Percentiles rank a stretch among this genome's conserved stretches.
These are phyloP conservation scores for Starmera quercuum DNA, from an alignment of 805 yeast species.

Conservation along the genomic window DNA sequence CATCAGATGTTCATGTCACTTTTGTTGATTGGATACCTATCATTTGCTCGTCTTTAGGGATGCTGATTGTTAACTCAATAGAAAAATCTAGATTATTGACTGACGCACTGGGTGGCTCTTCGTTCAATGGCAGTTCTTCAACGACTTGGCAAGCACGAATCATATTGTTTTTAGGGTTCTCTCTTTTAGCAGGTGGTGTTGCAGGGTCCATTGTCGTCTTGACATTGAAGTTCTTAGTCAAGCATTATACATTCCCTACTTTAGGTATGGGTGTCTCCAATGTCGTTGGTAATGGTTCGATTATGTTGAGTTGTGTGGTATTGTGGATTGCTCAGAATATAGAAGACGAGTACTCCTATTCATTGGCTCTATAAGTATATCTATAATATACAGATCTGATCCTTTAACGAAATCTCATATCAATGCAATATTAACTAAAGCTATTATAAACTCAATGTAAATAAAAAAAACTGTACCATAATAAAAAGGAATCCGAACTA, in stretches of 20 bases:
- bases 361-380: slow-evolving; percentile 49
- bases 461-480: too few species aligned
- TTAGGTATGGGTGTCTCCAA: slow-evolving; percentile 91
- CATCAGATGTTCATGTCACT: slow-evolving; percentile 78
- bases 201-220: slow-evolving; percentile 89
- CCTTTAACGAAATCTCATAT: too few species aligned
- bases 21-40: slow-evolving; percentile 96
- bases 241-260: slow-evolving; percentile 77
- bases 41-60: slow-evolving; percentile 81
- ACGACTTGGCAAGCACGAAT: slow-evolving; percentile 93
- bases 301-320: slow-evolving; percentile 82
- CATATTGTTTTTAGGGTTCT: slow-evolving; percentile 85
- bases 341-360: slow-evolving; percentile 93
- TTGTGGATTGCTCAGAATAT: slow-evolving; percentile 94
- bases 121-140: slow-evolving; percentile 30
- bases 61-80: slow-evolving; percentile 56
- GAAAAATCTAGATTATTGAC: slow-evolving; percentile 35
- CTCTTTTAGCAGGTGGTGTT: slow-evolving; percentile 87
- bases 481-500: too few species aligned
- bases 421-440: too few species aligned
- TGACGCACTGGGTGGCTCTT: slow-evolving; percentile 24
- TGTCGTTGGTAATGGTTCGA: slow-evolving; percentile 67
- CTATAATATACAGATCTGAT: neutral
- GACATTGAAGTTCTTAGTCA: slow-evolving; percentile 74
- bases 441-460: too few species aligned